Percentiles rank a stretch among this genome's conserved stretches.
These are phyloP conservation scores for Amniculicola lignicola DNA, from an alignment of 495 filamentous ascomycete genomes.

Conservation along the genomic window DNA sequence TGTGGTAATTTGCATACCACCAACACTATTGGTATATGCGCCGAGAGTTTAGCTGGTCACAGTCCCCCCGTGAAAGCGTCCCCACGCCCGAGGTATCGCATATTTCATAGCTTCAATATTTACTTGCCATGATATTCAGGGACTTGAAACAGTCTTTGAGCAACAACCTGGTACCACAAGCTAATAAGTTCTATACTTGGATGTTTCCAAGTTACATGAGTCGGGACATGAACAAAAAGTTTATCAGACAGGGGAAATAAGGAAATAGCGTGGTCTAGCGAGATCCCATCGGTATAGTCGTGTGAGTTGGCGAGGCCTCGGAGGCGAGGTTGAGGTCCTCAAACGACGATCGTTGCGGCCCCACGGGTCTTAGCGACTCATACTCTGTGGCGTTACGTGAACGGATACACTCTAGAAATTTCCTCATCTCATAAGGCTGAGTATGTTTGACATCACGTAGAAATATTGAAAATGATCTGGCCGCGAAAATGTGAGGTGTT, in stretches of 20 bases:
- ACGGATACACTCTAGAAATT: not conserved
- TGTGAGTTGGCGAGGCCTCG: not conserved
- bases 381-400: not conserved
- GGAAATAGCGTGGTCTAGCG: not conserved
- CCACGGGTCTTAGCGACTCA: slow-evolving; percentile 3
- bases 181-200: not conserved
- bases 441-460: not conserved
- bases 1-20: slow-evolving; percentile 1
- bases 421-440: not conserved
- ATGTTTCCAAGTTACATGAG: too few relatives aligned
- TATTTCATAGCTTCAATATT: not conserved
- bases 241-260: not conserved
- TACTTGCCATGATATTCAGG: not conserved
- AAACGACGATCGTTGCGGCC: slow-evolving; percentile 9
- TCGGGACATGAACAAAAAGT: not conserved
- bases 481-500: too few relatives aligned
- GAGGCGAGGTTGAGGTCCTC: not conserved
- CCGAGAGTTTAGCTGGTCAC: not conserved
- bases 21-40: slow-evolving; percentile 16
- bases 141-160: not conserved
- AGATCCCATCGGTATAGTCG: not conserved
- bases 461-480: not conserved
- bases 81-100: not conserved
- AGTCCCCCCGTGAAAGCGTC: too few relatives aligned
- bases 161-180: not conserved